phyloP scores from a whole-genome alignment of 2,329 filamentous ascomycete genomes.

The Colletotrichum tamarilloi region DNA sequence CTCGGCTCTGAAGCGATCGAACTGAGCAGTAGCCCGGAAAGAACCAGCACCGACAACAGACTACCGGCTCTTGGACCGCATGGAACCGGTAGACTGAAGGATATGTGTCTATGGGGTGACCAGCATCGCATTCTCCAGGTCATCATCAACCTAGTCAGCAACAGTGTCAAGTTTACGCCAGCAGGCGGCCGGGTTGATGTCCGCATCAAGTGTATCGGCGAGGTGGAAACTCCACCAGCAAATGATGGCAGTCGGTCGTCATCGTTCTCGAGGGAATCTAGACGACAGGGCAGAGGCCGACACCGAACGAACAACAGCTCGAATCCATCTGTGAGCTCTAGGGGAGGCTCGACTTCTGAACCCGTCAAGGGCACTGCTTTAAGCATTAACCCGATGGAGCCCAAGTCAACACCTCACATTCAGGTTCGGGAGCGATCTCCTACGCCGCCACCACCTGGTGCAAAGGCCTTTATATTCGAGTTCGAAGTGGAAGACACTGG shows the following conservation, averaged over 20 bases:
- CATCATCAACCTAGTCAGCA: constrained; percentile 93
- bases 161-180: constrained; percentile 91
- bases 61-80: constrained; percentile 72
- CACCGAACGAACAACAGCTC: constrained; percentile 61
- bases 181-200: constrained; percentile 79
- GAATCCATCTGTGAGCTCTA: constrained; percentile 62
- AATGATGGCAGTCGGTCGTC: constrained; percentile 61
- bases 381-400: constrained; percentile 71
- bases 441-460: constrained; percentile 69
- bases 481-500: constrained; percentile 92
- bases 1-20: constrained; percentile 59
- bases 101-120: constrained; percentile 93
- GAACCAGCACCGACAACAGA: constrained; percentile 42
- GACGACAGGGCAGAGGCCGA: constrained; percentile 53
- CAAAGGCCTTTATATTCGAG: constrained; percentile 79
- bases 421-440: constrained; percentile 65
- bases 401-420: constrained; percentile 60
- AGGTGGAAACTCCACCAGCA: constrained; percentile 55
- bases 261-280: constrained; percentile 61
- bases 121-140: constrained; percentile 91
- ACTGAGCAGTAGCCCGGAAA: constrained; percentile 40
- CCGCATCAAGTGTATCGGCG: constrained; percentile 78
- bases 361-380: constrained; percentile 62
- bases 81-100: constrained; percentile 77
- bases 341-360: constrained; percentile 42